Evolutionary conservation across 1,284 basidiomycete species (phyloP).

Genomic region (Gymnopus androsaceus): DNA sequence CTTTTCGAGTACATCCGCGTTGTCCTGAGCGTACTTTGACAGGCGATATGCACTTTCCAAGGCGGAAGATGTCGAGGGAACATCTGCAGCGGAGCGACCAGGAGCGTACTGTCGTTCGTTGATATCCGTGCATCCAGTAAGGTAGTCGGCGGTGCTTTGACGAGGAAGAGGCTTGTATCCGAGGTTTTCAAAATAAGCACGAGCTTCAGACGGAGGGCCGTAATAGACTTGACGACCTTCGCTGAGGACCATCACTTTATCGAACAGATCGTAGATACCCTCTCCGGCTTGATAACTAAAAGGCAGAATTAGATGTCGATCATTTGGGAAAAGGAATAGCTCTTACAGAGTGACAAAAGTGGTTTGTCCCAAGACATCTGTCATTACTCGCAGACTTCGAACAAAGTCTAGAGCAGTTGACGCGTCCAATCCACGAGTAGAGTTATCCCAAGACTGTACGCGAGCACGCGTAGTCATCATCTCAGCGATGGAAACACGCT

Average conservation of each 20-base stretch:
- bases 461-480: conserved; percentile 80
- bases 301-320: background rate
- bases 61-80: conserved; percentile 72
- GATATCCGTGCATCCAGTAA: conserved; percentile 78
- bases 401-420: conserved; percentile 82
- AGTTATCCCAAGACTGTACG: conserved; percentile 84
- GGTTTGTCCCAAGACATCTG: conserved; percentile 75
- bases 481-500: conserved; percentile 87
- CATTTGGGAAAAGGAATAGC: background rate
- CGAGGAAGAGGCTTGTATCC: conserved; percentile 76
- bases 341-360: conserved; percentile 77
- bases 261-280: conserved; percentile 75
- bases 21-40: conserved; percentile 52
- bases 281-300: conserved; percentile 80
- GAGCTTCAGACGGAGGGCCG: conserved; percentile 71
- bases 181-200: conserved; percentile 75
- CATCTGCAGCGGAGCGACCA: conserved; percentile 62
- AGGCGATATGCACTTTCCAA: conserved; percentile 72
- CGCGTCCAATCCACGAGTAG: conserved; percentile 84
- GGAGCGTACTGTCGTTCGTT: conserved; percentile 86
- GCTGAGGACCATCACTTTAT: conserved; percentile 80
- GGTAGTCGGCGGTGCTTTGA: conserved; percentile 78
- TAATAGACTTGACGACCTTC: conserved; percentile 85
- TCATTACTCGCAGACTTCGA: conserved; percentile 73
- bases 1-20: conserved; percentile 54